These are phyloP conservation scores for Ashbya aceris DNA, from an alignment of 1,139 yeast species.

Conservation along the genomic window DNA sequence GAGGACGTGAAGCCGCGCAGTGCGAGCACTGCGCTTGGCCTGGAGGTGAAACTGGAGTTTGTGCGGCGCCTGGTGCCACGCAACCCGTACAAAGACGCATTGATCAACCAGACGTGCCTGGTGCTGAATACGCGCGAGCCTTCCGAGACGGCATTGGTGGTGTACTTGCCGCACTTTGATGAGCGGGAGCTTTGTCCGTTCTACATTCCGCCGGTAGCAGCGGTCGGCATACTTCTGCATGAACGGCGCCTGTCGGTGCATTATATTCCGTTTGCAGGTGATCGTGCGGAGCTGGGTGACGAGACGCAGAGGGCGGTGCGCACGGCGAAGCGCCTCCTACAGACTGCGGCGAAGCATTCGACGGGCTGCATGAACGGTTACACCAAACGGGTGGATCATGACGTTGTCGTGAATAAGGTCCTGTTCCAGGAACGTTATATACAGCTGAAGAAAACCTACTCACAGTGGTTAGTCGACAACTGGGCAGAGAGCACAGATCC, in stretches of 20 bases:
- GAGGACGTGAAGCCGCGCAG: slow-evolving; percentile 46
- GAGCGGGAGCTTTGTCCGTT: slow-evolving; percentile 64
- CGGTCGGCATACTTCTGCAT: slow-evolving; percentile 64
- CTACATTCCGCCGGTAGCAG: slow-evolving; percentile 74
- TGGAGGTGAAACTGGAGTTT: slow-evolving; percentile 34
- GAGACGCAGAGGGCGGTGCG: slow-evolving; percentile 58
- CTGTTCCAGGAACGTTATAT: slow-evolving; percentile 79
- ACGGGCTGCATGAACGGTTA: slow-evolving; percentile 77
- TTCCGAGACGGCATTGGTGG: slow-evolving; percentile 43
- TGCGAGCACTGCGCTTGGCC: slow-evolving; percentile 12
- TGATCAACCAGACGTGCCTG: slow-evolving; percentile 78
- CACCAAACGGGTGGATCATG: slow-evolving; percentile 82
- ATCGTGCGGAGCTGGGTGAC: slow-evolving; percentile 21
- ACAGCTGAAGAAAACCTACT: slow-evolving; percentile 71
- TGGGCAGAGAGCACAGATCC: slow-evolving; percentile 97
- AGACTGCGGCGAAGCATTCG: slow-evolving; percentile 78
- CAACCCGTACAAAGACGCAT: slow-evolving; percentile 76
- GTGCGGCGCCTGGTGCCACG: slow-evolving; percentile 81
- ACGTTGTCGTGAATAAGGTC: slow-evolving; percentile 72
- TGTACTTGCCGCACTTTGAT: slow-evolving; percentile 67
- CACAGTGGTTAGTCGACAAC: slow-evolving; percentile 61
- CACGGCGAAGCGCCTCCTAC: slow-evolving; percentile 69
- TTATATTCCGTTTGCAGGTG: slow-evolving; percentile 53
- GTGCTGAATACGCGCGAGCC: slow-evolving; percentile 33
- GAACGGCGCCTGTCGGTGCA: slow-evolving; percentile 58